phyloP scores from a whole-genome alignment of 2,329 filamentous ascomycete species.

The Verticillium nubilum region DNA sequence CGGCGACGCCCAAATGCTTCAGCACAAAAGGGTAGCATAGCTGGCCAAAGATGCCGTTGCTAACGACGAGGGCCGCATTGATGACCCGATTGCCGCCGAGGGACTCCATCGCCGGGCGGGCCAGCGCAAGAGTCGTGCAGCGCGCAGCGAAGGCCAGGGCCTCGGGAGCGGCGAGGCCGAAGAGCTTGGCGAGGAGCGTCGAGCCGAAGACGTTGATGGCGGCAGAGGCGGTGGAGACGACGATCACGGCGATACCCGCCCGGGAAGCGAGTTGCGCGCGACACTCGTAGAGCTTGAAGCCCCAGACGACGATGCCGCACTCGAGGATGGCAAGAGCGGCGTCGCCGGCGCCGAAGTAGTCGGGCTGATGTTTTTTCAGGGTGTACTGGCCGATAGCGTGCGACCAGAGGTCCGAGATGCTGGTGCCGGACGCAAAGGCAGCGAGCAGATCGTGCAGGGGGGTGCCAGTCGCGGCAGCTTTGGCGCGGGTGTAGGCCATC shows the following conservation, averaged over 20 bases:
- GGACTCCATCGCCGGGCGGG: conserved; percentile 38
- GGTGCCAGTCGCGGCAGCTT: conserved; percentile 23
- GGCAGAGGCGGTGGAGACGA: conserved; percentile 30
- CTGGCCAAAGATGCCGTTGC: conserved; percentile 42
- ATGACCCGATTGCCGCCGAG: conserved; percentile 39
- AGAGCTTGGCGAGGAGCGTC: conserved; percentile 27
- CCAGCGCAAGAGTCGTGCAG: conserved; percentile 44
- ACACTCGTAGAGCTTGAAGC: conserved; percentile 48
- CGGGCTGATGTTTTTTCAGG: conserved; percentile 9
- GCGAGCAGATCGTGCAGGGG: conserved; percentile 22
- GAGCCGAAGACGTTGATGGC: conserved; percentile 36
- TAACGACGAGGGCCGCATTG: conserved; percentile 46
- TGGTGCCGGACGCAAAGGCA: conserved; percentile 26
- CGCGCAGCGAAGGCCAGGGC: conserved; percentile 43
- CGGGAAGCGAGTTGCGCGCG: conserved; percentile 38
- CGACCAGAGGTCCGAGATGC: conserved; percentile 29
- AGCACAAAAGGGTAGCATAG: conserved; percentile 30
- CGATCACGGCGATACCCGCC: conserved; percentile 31
- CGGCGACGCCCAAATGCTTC: conserved; percentile 20
- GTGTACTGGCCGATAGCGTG: conserved; percentile 5
- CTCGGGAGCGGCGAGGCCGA: conserved; percentile 28
- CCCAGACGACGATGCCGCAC: conserved; percentile 46
- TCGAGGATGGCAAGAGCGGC: conserved; percentile 42
- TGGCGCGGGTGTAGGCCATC: conserved; percentile 36
- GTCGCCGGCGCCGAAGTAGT: conserved; percentile 40